Base-by-base conservation (phyloP, 202 grass and related monocot species). In the Setaria italica region DNA sequence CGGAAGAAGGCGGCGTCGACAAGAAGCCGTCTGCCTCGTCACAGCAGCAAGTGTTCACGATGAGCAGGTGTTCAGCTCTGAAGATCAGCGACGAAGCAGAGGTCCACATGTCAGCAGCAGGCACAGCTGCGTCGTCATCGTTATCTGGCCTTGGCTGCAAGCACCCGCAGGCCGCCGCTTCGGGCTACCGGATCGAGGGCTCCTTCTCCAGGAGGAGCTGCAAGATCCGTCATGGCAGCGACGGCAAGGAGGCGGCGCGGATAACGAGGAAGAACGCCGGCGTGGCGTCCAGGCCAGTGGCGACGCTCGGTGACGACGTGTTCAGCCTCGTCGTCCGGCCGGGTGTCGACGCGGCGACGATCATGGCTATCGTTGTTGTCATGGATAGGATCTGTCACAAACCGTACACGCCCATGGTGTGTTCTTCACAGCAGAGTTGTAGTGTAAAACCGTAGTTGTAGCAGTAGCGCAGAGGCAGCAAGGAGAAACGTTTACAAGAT, bases 311-410 rank as follows among this genome's bases (percentile, higher is more conserved):
- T 0, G 86, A 91, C 84, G 96, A 99, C 60, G 96, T 99, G 70
- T 99, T 99, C 90, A 93, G 82, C 80, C 86, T 99, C 43, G 62
- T 88, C 25, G 84, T 95, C 63, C 88, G 85, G 19, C 88, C 90
- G 4, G 93, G 82, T 21, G 67, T 95, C 4, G 93, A 95, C 16
- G 81, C 53, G 7, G 66, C 90, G 2, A 79, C 90, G n/a, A 39
- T 93, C 85, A 95, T 99, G 96, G 96, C 96, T 0, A 69, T 95
- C 21, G 84, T 99, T 6, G 88, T 99, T 17, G 83, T 95, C 67
- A 88, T 99, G 76, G 96, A 99, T 76, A 84, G 92, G 50, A 94
- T 94, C 53, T 99, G 87, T 45, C 92, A 47, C 68, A 81, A 1
- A 45, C 87, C 81, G 4, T 82, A 82, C 84, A 78, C 86, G 9